phyloP scores from a whole-genome alignment of 495 filamentous ascomycete genomes.

The Trichoderma orchidacearum region DNA sequence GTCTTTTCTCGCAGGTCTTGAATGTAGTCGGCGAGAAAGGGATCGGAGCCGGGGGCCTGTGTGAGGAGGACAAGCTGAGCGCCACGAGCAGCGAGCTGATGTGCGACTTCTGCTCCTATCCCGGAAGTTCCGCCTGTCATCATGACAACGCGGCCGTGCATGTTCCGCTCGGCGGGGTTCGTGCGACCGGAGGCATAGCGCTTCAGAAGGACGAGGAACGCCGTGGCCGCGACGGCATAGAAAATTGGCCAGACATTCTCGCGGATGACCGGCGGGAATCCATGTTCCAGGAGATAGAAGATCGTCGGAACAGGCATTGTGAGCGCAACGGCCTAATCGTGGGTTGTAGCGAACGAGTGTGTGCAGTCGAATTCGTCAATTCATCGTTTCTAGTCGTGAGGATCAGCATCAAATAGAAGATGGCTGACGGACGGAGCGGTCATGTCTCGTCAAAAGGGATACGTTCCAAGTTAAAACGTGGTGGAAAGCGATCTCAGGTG shows the following conservation, averaged over 20 bases:
- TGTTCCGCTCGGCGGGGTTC: conserved; percentile 67
- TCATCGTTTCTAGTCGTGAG: background rate
- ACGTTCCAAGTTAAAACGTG: background rate
- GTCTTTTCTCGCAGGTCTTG: conserved; percentile 69
- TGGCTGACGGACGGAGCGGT: background rate
- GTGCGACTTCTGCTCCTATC: conserved; percentile 65
- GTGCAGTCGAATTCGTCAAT: background rate
- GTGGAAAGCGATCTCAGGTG: background rate
- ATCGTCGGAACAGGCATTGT: conserved; percentile 74
- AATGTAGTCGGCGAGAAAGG: conserved; percentile 85
- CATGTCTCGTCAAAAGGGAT: background rate
- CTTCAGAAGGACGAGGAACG: conserved; percentile 55
- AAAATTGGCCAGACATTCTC: conserved; percentile 42
- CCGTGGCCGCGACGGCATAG: conserved; percentile 43
- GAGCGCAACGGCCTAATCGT: background rate
- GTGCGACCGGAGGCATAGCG: conserved; percentile 60
- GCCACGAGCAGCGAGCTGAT: conserved; percentile 65
- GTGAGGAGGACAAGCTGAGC: conserved; percentile 88
- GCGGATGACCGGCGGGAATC: conserved; percentile 51
- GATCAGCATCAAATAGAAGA: background rate
- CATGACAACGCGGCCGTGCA: conserved; percentile 88
- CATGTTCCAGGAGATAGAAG: conserved; percentile 44
- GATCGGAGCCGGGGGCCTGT: conserved; percentile 61
- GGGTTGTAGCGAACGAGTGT: background rate
- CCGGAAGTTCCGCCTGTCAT: conserved; percentile 93